Evolutionary conservation across 2,329 filamentous ascomycete species (phyloP), one percentile per base, ranked within the genome.

Genomic region (Hypoxylon sp.): DNA sequence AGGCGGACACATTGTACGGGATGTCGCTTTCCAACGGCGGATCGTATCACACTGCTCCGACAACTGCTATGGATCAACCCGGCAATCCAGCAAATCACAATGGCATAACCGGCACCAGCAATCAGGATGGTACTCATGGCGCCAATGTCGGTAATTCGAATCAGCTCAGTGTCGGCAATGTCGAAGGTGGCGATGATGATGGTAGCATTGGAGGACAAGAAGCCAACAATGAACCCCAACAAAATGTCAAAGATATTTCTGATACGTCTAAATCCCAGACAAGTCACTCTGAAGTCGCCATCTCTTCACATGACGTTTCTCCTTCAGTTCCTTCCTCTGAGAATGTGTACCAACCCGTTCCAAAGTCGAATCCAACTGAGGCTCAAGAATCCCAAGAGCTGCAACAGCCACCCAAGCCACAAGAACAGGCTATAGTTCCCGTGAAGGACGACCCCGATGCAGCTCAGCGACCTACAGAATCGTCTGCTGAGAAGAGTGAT

Each of bases 1-100:
- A 83, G 57, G 84, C 83, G 70, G 83, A 85, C 68, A 80, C 78
- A 65, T 78, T 84, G 65, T 81, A 81, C 78, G 79, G 78, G 73
- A 84, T 83, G 79, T 71, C 70, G 36, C 69, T 68, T 24, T 65
- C 65, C 45, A 54, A 51, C 65, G 68, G 72, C 59, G 66, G 73
- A 70, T 75, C 77, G 58, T 71, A 65, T 44, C 40, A 55, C 28
- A 38, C 51, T 12, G 63, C 67, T 18, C 61, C 65, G 22, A 53
- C 68, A 42, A 32, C 48, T 26, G 45, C 49, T 26, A 18, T 45
- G 33, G 52, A 24, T 1, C 49, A 20, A 11, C n/a, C 42, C 16
- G n/a, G 16, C 16, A 28, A 62, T 2, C 8, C 49, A 24, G 12
- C 53, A 33, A 24, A 56, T 28, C 68, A 60, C 16, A 67, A 54